phyloP scores from a whole-genome alignment of 2,329 filamentous ascomycete genomes.

The Verticillium zaregamsianum region DNA sequence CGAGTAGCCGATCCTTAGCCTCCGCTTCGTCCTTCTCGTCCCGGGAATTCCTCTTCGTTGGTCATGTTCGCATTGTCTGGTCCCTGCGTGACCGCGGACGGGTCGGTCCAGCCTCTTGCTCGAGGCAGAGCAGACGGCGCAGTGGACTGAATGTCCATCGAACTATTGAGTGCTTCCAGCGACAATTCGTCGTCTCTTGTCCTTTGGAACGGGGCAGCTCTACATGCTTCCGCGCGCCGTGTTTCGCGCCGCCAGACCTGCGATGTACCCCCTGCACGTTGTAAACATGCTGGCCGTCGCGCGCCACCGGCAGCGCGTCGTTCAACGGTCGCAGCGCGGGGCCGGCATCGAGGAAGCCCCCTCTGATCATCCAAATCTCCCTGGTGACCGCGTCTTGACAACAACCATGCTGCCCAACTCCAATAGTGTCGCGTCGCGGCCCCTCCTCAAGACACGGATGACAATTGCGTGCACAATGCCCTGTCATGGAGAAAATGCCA shows the following conservation, averaged over 20 bases:
- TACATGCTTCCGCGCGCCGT: background rate
- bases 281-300: background rate
- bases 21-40: background rate
- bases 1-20: background rate
- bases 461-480: background rate
- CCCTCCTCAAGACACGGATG: background rate
- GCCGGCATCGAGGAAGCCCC: background rate
- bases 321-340: background rate
- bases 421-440: background rate
- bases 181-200: background rate
- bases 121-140: background rate
- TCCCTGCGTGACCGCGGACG: background rate
- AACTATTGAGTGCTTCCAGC: background rate
- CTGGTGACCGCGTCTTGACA: background rate
- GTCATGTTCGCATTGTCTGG: background rate
- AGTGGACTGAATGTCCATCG: background rate
- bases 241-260: background rate
- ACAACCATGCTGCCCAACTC: background rate
- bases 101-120: background rate
- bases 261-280: background rate
- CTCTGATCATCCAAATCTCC: background rate
- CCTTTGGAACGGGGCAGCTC: background rate
- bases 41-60: background rate
- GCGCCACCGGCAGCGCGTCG: background rate
- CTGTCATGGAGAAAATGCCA: background rate